Base-by-base conservation (phyloP, 441 rosid species). In the Dalechampia spathulata region DNA sequence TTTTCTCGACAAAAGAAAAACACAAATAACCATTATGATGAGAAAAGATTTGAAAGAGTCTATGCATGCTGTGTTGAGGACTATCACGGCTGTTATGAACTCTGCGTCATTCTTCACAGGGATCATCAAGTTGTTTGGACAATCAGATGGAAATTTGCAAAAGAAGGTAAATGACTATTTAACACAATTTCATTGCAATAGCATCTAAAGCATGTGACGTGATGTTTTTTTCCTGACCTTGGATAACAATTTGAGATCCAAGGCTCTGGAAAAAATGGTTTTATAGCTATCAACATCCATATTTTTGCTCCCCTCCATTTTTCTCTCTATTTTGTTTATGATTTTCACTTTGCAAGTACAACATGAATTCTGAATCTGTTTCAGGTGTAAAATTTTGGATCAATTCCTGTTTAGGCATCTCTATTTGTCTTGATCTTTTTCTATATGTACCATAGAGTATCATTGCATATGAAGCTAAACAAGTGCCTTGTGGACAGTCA, bases 61-160 rank as follows among this genome's bases (percentile, higher is more conserved):
- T 62, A 69, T 80, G 65, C 76, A 74, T 71, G 66, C 77, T 61
- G 79, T 84, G 60, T 74, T 90, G 78, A 78, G 74, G 80, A 68
- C 71, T 60, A 70, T 78, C 50, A 81, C 88, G 2, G 61, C 52
- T 43, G 77, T 60, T 48, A 81, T 90, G 87, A 64, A 62, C 56
- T 96, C 90, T n/a, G 73, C 86, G 5, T 64, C 94, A 45, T 90
- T 78, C 78, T 94, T 94, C 70, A 76, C 62, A 52, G 82, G 80
- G 75, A 78, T 90, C 65, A 72, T 69, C 58, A 81, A 63, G 73
- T 84, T 94, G 74, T 85, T 94, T 60, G 60, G 77, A 60, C 72
- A 71, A 68, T 62, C 80, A 12, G 92, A 84, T 69, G 67, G 51
- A 66, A 71, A 65, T 49, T 83, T 85, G 72, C 73, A 69, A 55